Base-by-base conservation (phyloP, 371 early-diverging fungal species). In the Thermomucor indicae-seudaticae region DNA sequence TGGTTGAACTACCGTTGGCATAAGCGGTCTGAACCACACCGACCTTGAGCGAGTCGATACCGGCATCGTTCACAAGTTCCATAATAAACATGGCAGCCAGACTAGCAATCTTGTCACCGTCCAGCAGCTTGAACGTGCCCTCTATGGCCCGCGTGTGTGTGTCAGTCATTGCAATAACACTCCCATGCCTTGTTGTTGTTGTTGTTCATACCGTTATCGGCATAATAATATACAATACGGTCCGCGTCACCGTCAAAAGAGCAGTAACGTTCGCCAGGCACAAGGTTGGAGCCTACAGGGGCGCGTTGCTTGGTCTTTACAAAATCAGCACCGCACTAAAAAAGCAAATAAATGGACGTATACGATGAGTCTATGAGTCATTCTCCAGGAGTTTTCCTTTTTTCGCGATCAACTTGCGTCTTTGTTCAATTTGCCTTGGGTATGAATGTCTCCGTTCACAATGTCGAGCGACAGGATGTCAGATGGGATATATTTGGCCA, bases 241-340 rank as follows among this genome's bases (percentile, higher is more conserved):
- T 99, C 99, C 42, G 98, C 99, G 71, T 99, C 99, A 51, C 99
- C 99, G 66, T 99, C 99, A 59, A 92, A 88, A 14, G 98, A 95
- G 55, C 89, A 90, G 49, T 75, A 91, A 46, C 94, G 86, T 46
- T 84, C 79, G 17, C 84, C 84, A 24, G 84, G 69, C n/a, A 50
- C 47, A 53, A 85, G 60, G 16, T 62, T 66, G 19, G 88, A 56
- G 29, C 89, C 89, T 2, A 62, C 64, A n/a, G 99, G 98, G 47
- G 78, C 76, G 28, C 71, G 79, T 66, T 96, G 94, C 35, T 87
- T 68, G 24, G 90, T 80, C 78, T 99, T 99, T 51, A 99, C 99
- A 71, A 74, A 93, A 70, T 99, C 99, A 12, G 99, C 98, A 55
- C 99, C 99, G 66, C 96, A 91, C 81, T 90, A 62, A n/a, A n/a